Percentiles rank a stretch among this genome's conserved stretches.
phyloP scores from a whole-genome alignment of 1,284 basidiomycete species.

The Melampsora larici-populina region DNA sequence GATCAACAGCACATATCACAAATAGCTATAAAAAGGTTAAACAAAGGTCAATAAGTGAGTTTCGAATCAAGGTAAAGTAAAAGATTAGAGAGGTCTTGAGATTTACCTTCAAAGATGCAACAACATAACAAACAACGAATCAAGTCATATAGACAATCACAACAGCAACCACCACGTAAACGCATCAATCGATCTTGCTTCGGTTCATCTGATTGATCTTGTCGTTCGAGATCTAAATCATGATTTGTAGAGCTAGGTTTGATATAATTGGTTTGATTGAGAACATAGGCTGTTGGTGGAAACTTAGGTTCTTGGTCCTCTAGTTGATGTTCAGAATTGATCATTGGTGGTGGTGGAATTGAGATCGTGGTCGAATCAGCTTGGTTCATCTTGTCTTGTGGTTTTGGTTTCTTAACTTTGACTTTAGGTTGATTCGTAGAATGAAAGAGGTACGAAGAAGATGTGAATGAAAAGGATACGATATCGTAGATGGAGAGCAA shows the following conservation, averaged over 20 bases:
- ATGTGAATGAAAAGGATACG: too few species aligned
- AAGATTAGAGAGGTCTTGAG: background rate
- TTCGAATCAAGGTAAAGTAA: background rate
- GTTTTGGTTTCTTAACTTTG: too few species aligned
- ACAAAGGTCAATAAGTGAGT: background rate
- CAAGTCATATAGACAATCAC: conserved; percentile 40
- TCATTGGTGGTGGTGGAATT: too few species aligned
- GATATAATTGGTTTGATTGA: background rate
- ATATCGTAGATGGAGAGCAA: too few species aligned
- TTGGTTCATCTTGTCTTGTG: too few species aligned
- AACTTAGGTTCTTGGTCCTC: background rate
- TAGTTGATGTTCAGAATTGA: too few species aligned
- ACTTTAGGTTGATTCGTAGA: too few species aligned
- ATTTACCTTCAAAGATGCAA: conserved; percentile 37
- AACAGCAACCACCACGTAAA: conserved; percentile 34
- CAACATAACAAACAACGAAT: conserved; percentile 35
- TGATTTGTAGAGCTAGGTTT: background rate
- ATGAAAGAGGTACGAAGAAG: too few species aligned
- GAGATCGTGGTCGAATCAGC: too few species aligned
- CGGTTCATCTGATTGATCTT: background rate
- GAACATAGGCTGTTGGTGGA: background rate
- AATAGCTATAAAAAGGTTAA: conserved; percentile 3
- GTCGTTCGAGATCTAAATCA: background rate
- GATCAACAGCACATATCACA: conserved; percentile 27
- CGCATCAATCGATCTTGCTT: conserved; percentile 5